These are phyloP conservation scores for Paecilomyces sp. DNA, from an alignment of 2,329 filamentous ascomycete genomes.

Conservation along the genomic window DNA sequence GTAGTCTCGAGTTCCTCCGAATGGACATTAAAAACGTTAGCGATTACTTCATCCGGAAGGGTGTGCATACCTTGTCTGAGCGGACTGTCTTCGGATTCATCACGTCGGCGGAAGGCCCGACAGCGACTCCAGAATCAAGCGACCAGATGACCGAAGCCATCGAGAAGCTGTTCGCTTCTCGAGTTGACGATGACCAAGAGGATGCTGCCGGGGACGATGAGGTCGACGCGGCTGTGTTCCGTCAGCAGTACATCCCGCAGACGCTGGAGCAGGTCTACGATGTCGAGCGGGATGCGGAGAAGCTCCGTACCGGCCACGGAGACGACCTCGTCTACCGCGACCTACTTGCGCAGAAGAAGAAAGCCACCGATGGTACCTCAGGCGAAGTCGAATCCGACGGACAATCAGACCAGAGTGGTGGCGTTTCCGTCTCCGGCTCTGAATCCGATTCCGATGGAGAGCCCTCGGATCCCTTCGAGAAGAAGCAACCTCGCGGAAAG, in stretches of 20 bases:
- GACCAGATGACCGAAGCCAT: slow-evolving; percentile 56
- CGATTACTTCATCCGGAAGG: slow-evolving; percentile 84
- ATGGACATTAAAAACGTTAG: slow-evolving; percentile 98
- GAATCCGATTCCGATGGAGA: slow-evolving; percentile 34
- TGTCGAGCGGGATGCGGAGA: slow-evolving; percentile 80
- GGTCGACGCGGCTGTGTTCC: slow-evolving; percentile 85
- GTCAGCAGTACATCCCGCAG: slow-evolving; percentile 93
- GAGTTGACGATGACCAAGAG: slow-evolving; percentile 46
- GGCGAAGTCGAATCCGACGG: slow-evolving; percentile 30
- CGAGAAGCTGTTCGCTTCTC: slow-evolving; percentile 58
- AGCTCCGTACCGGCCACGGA: slow-evolving; percentile 68
- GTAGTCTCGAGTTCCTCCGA: slow-evolving; percentile 83
- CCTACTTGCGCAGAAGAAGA: slow-evolving; percentile 63
- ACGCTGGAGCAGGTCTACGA: slow-evolving; percentile 95
- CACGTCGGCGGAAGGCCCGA: slow-evolving; percentile 50
- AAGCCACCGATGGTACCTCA: slow-evolving; percentile 22
- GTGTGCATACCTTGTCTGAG: slow-evolving; percentile 74
- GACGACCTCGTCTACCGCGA: slow-evolving; percentile 78
- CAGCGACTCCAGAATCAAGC: slow-evolving; percentile 26
- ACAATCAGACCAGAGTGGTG: slow-evolving; percentile 28
- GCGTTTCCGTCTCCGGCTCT: slow-evolving; percentile 28
- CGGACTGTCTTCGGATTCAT: slow-evolving; percentile 79
- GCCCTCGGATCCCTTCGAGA: slow-evolving; percentile 45
- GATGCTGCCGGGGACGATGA: slow-evolving; percentile 50
- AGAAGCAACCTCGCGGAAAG: slow-evolving; percentile 68